phyloP scores from a whole-genome alignment of 2,329 filamentous ascomycete genomes.

The Onygena corvina region DNA sequence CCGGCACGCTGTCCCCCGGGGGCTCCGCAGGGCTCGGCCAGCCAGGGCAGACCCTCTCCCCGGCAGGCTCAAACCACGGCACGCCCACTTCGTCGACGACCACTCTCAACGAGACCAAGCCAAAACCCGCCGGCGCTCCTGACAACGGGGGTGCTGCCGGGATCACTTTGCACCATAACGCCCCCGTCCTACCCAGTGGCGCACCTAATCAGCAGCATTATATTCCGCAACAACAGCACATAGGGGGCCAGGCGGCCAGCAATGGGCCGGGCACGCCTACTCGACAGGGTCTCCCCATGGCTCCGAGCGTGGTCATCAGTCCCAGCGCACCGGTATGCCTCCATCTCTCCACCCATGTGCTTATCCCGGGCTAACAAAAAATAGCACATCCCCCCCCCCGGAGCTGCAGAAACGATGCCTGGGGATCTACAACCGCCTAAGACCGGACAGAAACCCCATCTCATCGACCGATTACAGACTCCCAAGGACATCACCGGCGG shows the following conservation, averaged over 20 bases:
- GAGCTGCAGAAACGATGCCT: constrained; percentile 93
- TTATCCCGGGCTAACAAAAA: too few species aligned
- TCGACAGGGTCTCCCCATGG: constrained; percentile 48
- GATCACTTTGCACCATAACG: constrained; percentile 19
- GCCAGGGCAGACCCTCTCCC: constrained; percentile 39
- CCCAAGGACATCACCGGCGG: constrained; percentile 96
- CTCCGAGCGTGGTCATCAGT: constrained; percentile 86
- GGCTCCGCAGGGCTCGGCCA: constrained; percentile 30
- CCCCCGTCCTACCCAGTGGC: constrained; percentile 21
- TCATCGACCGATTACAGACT: constrained; percentile 80
- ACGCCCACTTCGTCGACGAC: constrained; percentile 87
- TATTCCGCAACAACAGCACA: constrained; percentile 24
- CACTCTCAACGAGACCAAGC: constrained; percentile 70
- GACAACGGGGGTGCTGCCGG: constrained; percentile 25
- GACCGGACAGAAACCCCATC: constrained; percentile 73
- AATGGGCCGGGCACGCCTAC: constrained; percentile 50
- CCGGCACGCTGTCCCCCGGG: constrained; percentile 66
- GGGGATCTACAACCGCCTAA: constrained; percentile 92
- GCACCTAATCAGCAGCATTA: constrained; percentile 29
- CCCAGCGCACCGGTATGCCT: constrained; percentile 75
- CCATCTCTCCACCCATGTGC: not conserved
- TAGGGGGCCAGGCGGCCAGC: constrained; percentile 28
- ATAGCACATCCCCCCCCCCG: constrained; percentile 83
- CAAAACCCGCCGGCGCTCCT: constrained; percentile 51
- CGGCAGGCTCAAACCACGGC: constrained; percentile 48